Evolutionary conservation across 352 stramenopile species (phyloP), one percentile per base, ranked within the genome.

Genomic region (Phytophthora pistaciae): DNA sequence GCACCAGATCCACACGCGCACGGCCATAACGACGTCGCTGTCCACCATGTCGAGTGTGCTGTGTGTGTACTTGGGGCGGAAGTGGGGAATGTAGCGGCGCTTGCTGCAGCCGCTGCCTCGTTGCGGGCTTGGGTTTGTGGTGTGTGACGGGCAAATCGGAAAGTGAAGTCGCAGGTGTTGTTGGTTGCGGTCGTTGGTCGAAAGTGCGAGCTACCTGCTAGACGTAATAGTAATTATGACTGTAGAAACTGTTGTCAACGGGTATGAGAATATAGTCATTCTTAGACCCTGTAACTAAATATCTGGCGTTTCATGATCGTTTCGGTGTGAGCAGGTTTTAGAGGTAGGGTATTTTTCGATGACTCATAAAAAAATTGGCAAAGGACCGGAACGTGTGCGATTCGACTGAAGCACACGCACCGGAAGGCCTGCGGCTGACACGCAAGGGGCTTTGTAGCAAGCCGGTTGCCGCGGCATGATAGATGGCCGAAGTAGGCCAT

Each of bases 1-100:
- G 56, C 62, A 79, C 62, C 60, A 72, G 54, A 79, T 70, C 72
- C 72, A 79, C 40, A 67, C 20, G 33, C 70, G 70, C 36, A 74
- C 70, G 3, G 59, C 64, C 69, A 77, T 46, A 11, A 75, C 66
- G 27, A 72, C 23, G 27, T 66, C 50, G 36, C 23, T 71, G 48
- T 55, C 18, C 18, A 33, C 44, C 66, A 74, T 78, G 3, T 49
- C 10, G 42, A 5, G 16, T 20, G 42, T 31, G 20, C 16, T 11
- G 23, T 60, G 14, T 14, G 23, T 20, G 14, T 58, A 44, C 29
- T 5, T 49, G 18, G 7, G 29, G 29, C 29, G 29, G 29, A 36
- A 9, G 29, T 36, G 29, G 29, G 29, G 7, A 36, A 36, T 49
- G 42, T 23, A 49, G 14, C 42, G n/a, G 14, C 40, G 40, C 14